These are phyloP conservation scores for Solanum raphanifolium DNA, from an alignment of 257 asterid genomes.

Conservation along the genomic window DNA sequence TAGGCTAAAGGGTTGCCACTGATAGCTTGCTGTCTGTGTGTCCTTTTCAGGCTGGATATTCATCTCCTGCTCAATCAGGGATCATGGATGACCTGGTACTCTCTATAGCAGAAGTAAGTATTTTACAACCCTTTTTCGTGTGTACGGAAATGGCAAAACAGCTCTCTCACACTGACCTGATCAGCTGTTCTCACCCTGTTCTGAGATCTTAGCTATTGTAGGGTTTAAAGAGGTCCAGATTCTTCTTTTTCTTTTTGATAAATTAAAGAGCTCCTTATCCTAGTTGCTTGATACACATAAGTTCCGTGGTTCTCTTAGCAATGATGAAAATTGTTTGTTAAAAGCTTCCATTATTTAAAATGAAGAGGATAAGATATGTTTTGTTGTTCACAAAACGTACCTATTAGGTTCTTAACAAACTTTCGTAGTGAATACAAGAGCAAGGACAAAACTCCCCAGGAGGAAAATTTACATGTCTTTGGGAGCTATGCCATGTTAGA, in stretches of 20 bases:
- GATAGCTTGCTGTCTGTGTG: not conserved
- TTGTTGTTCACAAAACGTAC: not conserved
- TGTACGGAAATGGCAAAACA: not conserved
- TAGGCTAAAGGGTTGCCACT: not conserved
- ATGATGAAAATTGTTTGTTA: not conserved
- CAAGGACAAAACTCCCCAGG: not conserved
- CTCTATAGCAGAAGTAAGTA: conserved; percentile 13
- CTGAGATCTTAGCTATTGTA: not conserved
- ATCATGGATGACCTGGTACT: conserved; percentile 14
- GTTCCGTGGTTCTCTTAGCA: not conserved
- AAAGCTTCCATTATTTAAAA: not conserved
- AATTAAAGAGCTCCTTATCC: not conserved
- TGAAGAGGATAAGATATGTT: not conserved
- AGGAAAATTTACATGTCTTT: not conserved
- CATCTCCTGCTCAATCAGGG: conserved; percentile 24
- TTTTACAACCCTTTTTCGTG: not conserved
- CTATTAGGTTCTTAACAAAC: not conserved
- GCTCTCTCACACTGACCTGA: not conserved
- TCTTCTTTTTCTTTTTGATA: not conserved
- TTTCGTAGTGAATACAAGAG: not conserved
- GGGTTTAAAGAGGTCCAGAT: not conserved
- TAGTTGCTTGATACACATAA: not conserved
- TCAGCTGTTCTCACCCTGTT: not conserved
- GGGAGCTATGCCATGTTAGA: not conserved
- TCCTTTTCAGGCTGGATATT: conserved; percentile 6